phyloP scores from a whole-genome alignment of 1,284 basidiomycete species.

The Ustilago lituana region DNA sequence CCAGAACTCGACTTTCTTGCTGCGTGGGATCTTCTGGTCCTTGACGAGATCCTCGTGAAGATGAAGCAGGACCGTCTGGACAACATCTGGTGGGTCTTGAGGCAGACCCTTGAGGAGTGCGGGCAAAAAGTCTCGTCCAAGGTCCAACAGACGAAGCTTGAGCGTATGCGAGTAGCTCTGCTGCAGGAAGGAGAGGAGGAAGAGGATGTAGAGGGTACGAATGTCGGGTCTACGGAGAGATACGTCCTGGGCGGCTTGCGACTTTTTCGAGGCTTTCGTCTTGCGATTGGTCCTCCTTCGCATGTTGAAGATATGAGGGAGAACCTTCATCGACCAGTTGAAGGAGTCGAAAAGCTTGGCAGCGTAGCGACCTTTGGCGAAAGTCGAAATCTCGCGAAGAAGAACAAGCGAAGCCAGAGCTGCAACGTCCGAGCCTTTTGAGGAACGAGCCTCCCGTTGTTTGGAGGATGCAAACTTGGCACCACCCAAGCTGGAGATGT shows the following conservation, averaged over 20 bases:
- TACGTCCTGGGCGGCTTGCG: constrained; percentile 30
- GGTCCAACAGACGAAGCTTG: constrained; percentile 43
- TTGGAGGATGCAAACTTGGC: constrained; percentile 28
- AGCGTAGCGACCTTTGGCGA: constrained; percentile 53
- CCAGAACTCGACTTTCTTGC: constrained; percentile 55
- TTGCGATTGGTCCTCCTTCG: constrained; percentile 38
- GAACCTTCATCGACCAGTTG: constrained; percentile 55
- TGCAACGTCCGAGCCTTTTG: constrained; percentile 38
- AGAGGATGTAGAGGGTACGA: constrained; percentile 61
- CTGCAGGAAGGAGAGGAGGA: constrained; percentile 56
- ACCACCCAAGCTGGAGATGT: constrained; percentile 39
- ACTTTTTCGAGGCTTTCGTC: constrained; percentile 27
- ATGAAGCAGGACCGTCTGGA: constrained; percentile 54
- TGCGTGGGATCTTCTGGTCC: constrained; percentile 51
- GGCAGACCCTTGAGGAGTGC: constrained; percentile 50
- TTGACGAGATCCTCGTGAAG: constrained; percentile 60
- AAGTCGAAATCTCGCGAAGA: constrained; percentile 50
- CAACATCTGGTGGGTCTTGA: constrained; percentile 53
- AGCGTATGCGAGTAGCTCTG: constrained; percentile 48
- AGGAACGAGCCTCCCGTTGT: constrained; percentile 17
- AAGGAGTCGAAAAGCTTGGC: constrained; percentile 55
- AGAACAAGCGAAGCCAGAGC: constrained; percentile 50
- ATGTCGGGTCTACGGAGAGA: constrained; percentile 57
- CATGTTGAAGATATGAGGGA: constrained; percentile 55
- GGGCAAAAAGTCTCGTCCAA: constrained; percentile 52